Base-by-base conservation (phyloP, 2,329 filamentous ascomycete species). In the Scytalidium lignicola region DNA sequence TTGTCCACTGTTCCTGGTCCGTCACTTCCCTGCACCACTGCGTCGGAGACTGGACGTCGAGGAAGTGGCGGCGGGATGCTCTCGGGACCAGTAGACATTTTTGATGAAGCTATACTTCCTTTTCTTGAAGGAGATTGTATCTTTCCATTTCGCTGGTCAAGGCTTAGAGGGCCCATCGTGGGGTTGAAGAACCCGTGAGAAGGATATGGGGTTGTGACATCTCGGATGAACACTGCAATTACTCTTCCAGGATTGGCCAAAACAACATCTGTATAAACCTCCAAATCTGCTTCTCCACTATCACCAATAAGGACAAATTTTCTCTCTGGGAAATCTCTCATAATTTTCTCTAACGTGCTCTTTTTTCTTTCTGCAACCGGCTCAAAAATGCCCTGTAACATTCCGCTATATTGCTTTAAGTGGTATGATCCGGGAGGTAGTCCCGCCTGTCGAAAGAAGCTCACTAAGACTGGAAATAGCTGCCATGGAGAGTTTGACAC, bases 401-500 rank as follows among this genome's bases (percentile, higher is more conserved):
- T 96, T 43, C 95, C 93, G 52, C 83, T 89, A 67, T 99, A 99
- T 57, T 95, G 90, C 67, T 99, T 99, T 57, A 99, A 68, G 64
- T 99, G 95, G 57, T 97, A 88, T 0, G 92, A 96, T 0, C 93
- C 95, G 1, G 80, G 80, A 0, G 93, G 93, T 1, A 99, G 72
- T 1, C 87, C 87, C 6, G 88, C 87, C 39, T 86, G 70, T 55
- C 84, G 82, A 66, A 97, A 95, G 65, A 87, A 99, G 47, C 81
- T 89, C 4, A 88, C 86, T 10, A 99, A 73, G 2, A 97, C 82
- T 0, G 93, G 93, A 60, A 89, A 99, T 6, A 99, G 77, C 65
- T 99, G 95, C 95, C 95, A 99, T 0, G 93, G 93, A 45, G 92
- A 95, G 68, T 99, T 99, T n/a, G 93, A 99, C 56, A 96, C 95